These are phyloP conservation scores for Magnusiomyces paraingens DNA, from an alignment of 1,139 yeast species.

Conservation along the genomic window DNA sequence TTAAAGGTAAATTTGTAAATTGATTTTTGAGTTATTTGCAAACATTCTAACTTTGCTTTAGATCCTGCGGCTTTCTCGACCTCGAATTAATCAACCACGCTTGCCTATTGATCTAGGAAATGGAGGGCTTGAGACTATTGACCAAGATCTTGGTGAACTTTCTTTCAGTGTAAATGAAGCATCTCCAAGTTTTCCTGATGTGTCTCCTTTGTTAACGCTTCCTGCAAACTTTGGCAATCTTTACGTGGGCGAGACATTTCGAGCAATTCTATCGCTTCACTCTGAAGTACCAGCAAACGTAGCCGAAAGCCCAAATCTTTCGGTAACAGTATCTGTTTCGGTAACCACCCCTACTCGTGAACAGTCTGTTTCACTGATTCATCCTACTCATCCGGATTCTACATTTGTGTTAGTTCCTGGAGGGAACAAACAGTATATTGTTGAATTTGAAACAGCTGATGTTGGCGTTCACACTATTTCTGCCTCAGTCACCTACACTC, in stretches of 20 bases:
- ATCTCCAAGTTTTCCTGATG: conserved; percentile 10
- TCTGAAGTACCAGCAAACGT: conserved; percentile 10
- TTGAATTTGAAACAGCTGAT: conserved; percentile 27
- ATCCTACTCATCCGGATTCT: conserved; percentile 19
- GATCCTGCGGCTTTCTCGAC: conserved; percentile 29
- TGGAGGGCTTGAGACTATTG: not conserved
- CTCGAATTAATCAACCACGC: conserved; percentile 19
- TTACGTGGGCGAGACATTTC: conserved; percentile 30
- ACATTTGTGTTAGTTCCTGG: conserved; percentile 17
- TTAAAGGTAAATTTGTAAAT: not conserved
- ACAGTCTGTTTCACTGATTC: conserved; percentile 14
- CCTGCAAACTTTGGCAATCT: conserved; percentile 27
- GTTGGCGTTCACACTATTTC: conserved; percentile 30
- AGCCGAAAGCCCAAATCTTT: not conserved
- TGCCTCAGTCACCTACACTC: conserved; percentile 24
- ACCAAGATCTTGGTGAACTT: not conserved
- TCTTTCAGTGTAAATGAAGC: conserved; percentile 5
- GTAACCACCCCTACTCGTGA: conserved; percentile 15
- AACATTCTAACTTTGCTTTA: conserved; percentile 18
- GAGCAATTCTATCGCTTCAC: conserved; percentile 25
- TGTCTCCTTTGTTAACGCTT: conserved; percentile 18
- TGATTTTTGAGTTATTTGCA: not conserved
- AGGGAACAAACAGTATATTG: conserved; percentile 20
- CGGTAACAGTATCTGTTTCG: conserved; percentile 11
- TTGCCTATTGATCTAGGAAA: not conserved